These are phyloP conservation scores for Ganoderma multipileum DNA, from an alignment of 1,284 basidiomycete genomes.

Conservation along the genomic window DNA sequence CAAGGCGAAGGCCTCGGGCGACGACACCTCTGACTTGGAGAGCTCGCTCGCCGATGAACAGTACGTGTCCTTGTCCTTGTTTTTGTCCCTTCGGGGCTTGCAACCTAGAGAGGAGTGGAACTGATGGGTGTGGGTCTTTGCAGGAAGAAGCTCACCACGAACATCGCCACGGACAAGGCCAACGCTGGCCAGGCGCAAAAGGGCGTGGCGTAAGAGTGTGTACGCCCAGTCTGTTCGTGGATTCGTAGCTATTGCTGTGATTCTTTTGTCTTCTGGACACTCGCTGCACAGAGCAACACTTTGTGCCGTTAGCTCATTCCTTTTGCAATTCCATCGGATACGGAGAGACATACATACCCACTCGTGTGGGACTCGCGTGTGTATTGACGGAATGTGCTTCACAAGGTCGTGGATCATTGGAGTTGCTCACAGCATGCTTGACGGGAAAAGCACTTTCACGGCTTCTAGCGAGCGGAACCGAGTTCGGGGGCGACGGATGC, in stretches of 20 bases:
- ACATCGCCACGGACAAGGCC: constrained; percentile 45
- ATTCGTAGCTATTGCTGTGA: constrained; percentile 17
- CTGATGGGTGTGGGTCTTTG: neutral
- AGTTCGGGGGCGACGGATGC: neutral
- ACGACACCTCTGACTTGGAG: constrained; percentile 42
- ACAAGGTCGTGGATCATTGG: neutral
- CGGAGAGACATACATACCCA: constrained; percentile 18
- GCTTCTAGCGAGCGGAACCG: neutral
- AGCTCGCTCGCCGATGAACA: constrained; percentile 41
- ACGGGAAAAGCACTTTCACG: neutral
- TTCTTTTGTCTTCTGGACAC: constrained; percentile 4
- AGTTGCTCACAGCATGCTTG: neutral
- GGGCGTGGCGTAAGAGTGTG: constrained; percentile 35
- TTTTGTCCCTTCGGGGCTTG: neutral
- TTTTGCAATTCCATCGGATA: constrained; percentile 26
- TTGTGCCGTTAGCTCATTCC: constrained; percentile 30
- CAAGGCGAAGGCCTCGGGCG: constrained; percentile 45
- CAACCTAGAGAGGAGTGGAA: neutral
- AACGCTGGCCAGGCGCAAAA: constrained; percentile 44
- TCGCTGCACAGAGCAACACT: constrained; percentile 29
- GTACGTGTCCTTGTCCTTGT: constrained; percentile 26
- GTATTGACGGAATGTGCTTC: neutral
- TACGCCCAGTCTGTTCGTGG: neutral
- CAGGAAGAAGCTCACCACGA: constrained; percentile 43
- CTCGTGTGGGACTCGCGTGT: neutral